Conservation (phyloP, 2,329 filamentous ascomycete genomes). For the Aspergillus puulaauensis region DNA sequence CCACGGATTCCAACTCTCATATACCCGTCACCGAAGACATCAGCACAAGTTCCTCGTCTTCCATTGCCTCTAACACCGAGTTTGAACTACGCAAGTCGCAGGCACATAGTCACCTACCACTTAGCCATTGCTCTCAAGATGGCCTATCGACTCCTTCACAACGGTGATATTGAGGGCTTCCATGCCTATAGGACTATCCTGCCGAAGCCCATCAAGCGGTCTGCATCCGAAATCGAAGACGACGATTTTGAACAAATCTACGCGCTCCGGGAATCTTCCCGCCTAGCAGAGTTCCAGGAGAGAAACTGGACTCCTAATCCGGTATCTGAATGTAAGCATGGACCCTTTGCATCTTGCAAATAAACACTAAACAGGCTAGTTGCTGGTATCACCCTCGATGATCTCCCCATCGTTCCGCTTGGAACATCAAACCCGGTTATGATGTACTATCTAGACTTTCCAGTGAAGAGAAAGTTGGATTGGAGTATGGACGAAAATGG, state of each 20-base stretch:
- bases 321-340: background rate
- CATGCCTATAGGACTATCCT: background rate
- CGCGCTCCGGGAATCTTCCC: background rate
- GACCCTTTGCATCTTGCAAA: background rate
- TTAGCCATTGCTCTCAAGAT: background rate
- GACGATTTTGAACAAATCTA: background rate
- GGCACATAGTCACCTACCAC: background rate
- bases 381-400: background rate
- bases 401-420: background rate
- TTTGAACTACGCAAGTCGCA: background rate
- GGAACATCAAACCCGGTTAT: background rate
- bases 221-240: background rate
- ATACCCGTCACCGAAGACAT: no score
- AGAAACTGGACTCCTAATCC: background rate
- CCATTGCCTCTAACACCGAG: background rate
- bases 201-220: background rate
- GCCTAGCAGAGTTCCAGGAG: background rate
- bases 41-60: no score
- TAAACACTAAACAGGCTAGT: background rate
- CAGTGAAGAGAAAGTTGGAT: background rate
- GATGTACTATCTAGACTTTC: background rate
- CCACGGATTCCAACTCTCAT: no score
- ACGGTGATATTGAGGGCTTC: background rate
- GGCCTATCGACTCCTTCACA: background rate
- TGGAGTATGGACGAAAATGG: background rate